Evolutionary conservation across 2,329 filamentous ascomycete species (phyloP), one percentile per base, ranked within the genome.

Genomic region (Fusarium albidum): DNA sequence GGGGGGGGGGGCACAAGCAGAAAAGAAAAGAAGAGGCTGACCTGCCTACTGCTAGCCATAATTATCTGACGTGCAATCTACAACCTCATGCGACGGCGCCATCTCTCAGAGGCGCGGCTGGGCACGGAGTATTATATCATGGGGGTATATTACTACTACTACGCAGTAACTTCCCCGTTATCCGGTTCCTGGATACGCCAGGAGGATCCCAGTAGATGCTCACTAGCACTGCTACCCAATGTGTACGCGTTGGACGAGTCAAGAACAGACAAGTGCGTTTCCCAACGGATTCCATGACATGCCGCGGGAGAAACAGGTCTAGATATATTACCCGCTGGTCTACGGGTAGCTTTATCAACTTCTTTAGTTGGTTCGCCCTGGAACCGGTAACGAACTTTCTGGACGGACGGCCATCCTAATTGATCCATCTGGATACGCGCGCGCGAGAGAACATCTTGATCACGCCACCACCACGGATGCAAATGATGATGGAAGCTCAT

Each of bases 61-160:
- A n/a, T n/a, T n/a, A 26, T 10, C 44, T 21, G 44, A 40, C 31
- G 28, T 14, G n/a, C 17, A 52, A 52, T 52, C 40, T 48, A 38
- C 18, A 21, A 18, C 27, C 26, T 26, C 47, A 57, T 57, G 55
- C 49, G 40, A 35, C 25, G 32, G 29, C 25, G 28, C n/a, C 9
- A 55, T 46, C 41, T 43, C 40, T 58, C 17, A 46, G 49, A 46
- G 31, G 31, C 15, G 26, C 27, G 29, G 13, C n/a, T 9, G 13
- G 17, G 25, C 9, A 26, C 12, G 12, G 13, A 27, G 21, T 21
- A 21, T 21, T 21, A 21, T 7, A 21, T 21, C 21, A 21, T 21
- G 21, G 21, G n/a, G 5, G 21, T 14, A 39, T 39, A 27, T 15
- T 28, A 28, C 28, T 32, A 13, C 14, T 21, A 13, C 35, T 39